Percentiles rank a stretch among this genome's conserved stretches.
Evolutionary conservation across 768 basidiomycete species (phyloP).

Genomic region (Auricularia cornea): DNA sequence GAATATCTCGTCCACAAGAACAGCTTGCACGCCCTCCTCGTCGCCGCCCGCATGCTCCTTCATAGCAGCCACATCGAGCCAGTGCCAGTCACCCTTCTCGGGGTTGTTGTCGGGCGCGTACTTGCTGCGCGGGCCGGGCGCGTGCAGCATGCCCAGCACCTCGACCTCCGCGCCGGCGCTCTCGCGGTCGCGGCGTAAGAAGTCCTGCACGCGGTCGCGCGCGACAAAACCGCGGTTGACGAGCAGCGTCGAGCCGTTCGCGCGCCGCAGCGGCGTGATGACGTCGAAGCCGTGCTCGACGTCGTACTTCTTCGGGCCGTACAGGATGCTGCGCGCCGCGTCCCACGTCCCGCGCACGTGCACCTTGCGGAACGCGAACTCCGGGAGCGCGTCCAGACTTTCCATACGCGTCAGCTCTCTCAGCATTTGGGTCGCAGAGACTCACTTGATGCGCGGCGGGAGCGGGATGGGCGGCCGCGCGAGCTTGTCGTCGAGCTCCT

Average conservation of each 20-base stretch:
- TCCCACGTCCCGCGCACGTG: constrained; percentile 71
- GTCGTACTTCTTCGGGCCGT: constrained; percentile 83
- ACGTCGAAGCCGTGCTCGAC: constrained; percentile 84
- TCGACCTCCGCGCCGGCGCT: constrained; percentile 48
- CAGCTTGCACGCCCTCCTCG: constrained; percentile 66
- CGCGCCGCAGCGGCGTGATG: constrained; percentile 75
- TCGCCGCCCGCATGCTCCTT: constrained; percentile 69
- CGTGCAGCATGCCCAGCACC: constrained; percentile 80
- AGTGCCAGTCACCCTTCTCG: constrained; percentile 79
- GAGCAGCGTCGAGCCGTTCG: constrained; percentile 74
- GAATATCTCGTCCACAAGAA: constrained; percentile 86
- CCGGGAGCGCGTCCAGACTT: constrained; percentile 69
- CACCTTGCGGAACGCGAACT: constrained; percentile 86
- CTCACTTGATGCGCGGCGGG: constrained; percentile 81
- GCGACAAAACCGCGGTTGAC: constrained; percentile 89
- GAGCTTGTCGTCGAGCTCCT: constrained; percentile 87
- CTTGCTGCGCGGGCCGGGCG: constrained; percentile 51
- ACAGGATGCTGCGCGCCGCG: constrained; percentile 63
- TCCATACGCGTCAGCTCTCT: constrained; percentile 12
- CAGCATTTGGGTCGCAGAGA: too few relatives aligned
- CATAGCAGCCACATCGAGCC: constrained; percentile 80
- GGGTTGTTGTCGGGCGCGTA: constrained; percentile 90
- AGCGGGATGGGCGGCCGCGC: constrained; percentile 67
- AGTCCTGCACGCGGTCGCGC: constrained; percentile 32
- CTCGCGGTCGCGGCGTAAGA: constrained; percentile 7